Base-by-base conservation (phyloP, 2,329 filamentous ascomycete species). In the Colletotrichum camelliae region DNA sequence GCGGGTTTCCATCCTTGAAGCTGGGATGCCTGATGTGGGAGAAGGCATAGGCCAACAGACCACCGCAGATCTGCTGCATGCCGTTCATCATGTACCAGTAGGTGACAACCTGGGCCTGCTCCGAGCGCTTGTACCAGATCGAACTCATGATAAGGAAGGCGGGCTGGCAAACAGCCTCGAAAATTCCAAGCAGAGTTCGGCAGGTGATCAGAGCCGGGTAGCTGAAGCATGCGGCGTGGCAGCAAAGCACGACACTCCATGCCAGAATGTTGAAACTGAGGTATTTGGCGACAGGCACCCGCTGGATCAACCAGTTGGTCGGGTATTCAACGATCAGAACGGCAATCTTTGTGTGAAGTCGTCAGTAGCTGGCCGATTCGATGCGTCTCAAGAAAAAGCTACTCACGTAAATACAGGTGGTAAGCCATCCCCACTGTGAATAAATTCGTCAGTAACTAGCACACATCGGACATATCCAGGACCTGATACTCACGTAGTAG, bases 151-250 rank as follows among this genome's bases (percentile, higher is more conserved):
- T 81, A 73, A 88, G 86, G 64, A 88, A 87, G 0, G 84, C 84
- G 0, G 88, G 88, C 15, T 85, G 84, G 5, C 88, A 84, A 16
- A 83, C 84, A 5, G 86, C 84, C 79, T 89, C 88, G 21, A 86
- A 86, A 24, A 86, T 79, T 31, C 87, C 87, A 0, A 88, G 80
- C 0, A 89, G 78, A 72, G 88, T 85, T 1, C 87, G 83, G 5
- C 85, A 82, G 0, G 81, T 80, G 52, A 87, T 82, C 6, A 89
- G 80, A 1, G 84, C 81, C 0, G 80, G 84, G 60, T 85, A 88
- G 68, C 84, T 85, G 57, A 70, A 48, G 69, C 78, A 67, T 29
- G 58, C 57, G 9, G 67, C 67, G 21, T 70, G 67, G 67, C 67
- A 70, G 57, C 67, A 70, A 15, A 70, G 67, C 5, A 62, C 29